Evolutionary conservation across 2,329 filamentous ascomycete genomes (phyloP), one percentile per base, ranked within the genome.

Genomic region (Pezicula neosporulosa): DNA sequence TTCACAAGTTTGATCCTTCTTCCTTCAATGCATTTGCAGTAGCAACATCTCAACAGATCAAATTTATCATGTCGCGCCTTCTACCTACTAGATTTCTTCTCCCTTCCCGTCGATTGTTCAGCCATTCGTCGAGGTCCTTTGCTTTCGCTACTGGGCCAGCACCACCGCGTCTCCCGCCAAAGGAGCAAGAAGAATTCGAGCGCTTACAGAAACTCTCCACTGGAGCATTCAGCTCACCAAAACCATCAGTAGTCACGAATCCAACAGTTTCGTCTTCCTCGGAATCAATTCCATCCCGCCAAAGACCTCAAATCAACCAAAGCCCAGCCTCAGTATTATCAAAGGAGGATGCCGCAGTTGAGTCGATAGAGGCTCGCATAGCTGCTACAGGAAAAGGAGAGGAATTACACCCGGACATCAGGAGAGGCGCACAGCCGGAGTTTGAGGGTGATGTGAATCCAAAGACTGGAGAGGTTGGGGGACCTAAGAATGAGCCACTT

Each of bases 401-500:
- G 51, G 80, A 86, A 54, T 68, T 88, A 18, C 86, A 89, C 66
- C 85, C 85, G 0, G 84, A 90, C 67, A 73, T 93, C 51, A 77
- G 86, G 57, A 76, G 84, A 57, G 93, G 93, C 35, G 87, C 91
- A 41, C 81, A 85, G 63, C 92, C 94, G 2, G 93, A 97, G 73
- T 99, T 99, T 63, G 85, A 93, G 60, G 94, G 94, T 52, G 92
- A 97, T 49, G 79, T 77, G 50, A 97, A 99, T 69, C 94, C 94
- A 3, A 87, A 86, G 76, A 99, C 94, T 1, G 94, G 94, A 21
- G 94, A 99, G 77, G 83, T 97, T 10, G 94, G 94, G 6, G 94
- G 94, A 1, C 94, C 94, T 6, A 99, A 97, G 83, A 97, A 96
- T 66, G 93, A 99, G 72, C 94, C 94, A 47, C 66, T 97, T 66